These are phyloP conservation scores for Cladosporium phlei DNA, from an alignment of 2,329 filamentous ascomycete genomes.

Conservation along the genomic window DNA sequence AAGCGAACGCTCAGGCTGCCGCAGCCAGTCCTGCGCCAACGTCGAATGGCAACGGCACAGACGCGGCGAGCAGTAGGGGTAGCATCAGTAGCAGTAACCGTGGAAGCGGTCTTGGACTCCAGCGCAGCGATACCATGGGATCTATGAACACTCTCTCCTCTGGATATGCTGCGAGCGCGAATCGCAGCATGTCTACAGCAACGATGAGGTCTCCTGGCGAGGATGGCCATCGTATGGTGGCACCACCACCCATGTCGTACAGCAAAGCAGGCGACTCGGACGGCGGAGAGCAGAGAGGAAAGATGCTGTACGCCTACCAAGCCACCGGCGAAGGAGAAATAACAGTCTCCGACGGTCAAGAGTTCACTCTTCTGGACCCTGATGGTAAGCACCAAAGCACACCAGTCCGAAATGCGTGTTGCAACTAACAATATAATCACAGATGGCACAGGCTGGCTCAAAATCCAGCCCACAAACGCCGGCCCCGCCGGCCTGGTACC, in stretches of 20 bases:
- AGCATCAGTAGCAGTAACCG: slow-evolving; percentile 33
- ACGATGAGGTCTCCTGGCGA: slow-evolving; percentile 47
- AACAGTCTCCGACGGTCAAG: slow-evolving; percentile 70
- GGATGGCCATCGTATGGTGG: slow-evolving; percentile 63
- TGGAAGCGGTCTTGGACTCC: slow-evolving; percentile 63
- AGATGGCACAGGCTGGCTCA: slow-evolving; percentile 93
- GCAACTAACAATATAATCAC: slow-evolving; percentile 19
- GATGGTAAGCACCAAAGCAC: slow-evolving; percentile 63
- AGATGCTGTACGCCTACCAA: slow-evolving; percentile 86
- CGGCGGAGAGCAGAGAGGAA: slow-evolving; percentile 62
- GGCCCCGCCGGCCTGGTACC: slow-evolving; percentile 82
- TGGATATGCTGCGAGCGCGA: slow-evolving; percentile 74
- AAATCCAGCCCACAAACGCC: slow-evolving; percentile 53
- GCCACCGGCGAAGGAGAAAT: slow-evolving; percentile 77
- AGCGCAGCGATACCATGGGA: slow-evolving; percentile 80
- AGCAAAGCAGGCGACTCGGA: slow-evolving; percentile 53
- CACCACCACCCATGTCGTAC: slow-evolving; percentile 80
- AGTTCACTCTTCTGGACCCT: slow-evolving; percentile 73
- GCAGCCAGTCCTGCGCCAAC: slow-evolving; percentile 21
- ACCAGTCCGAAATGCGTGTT: neutral
- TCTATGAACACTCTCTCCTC: slow-evolving; percentile 72
- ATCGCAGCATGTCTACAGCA: slow-evolving; percentile 66
- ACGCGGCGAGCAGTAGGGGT: slow-evolving; percentile 24
- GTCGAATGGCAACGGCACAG: slow-evolving; percentile 24
- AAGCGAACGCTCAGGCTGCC: slow-evolving; percentile 65